A percentile compares a stretch with the other conserved stretches of the same genome.
Evolutionary conservation across 768 basidiomycete genomes (phyloP).

Genomic region (Naematelia aurantialba): DNA sequence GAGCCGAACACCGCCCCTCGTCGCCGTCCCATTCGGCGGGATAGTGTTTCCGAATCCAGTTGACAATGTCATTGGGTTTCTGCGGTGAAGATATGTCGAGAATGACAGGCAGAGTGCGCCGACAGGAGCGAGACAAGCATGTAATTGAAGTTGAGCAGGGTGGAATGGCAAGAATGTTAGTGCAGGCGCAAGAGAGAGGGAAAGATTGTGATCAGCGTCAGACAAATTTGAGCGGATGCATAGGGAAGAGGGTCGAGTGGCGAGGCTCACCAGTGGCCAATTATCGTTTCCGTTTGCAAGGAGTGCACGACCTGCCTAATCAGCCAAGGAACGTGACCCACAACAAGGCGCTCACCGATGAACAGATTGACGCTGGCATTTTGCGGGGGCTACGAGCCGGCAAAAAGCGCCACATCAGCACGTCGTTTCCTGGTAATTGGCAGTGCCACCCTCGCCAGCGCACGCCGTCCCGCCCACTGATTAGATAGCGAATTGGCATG

Average conservation of each 20-base stretch:
- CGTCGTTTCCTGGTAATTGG: conserved; percentile 5
- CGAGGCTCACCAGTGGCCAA: conserved; percentile 41
- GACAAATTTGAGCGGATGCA: conserved; percentile 6
- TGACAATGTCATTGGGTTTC: conserved; percentile 49
- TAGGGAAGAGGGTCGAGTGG: conserved; percentile 1
- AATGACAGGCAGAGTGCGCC: neutral
- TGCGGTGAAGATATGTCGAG: conserved; percentile 11
- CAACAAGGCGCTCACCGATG: conserved; percentile 31
- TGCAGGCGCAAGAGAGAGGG: neutral
- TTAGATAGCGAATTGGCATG: conserved; percentile 5
- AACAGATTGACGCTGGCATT: conserved; percentile 45
- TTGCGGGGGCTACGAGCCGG: conserved; percentile 33
- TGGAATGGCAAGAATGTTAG: neutral
- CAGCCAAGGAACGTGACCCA: conserved; percentile 1
- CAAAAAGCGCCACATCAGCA: conserved; percentile 13
- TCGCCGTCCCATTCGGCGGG: conserved; percentile 46
- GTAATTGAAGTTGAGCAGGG: neutral
- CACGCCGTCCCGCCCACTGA: neutral
- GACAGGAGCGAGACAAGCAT: conserved; percentile 1
- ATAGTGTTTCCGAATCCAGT: conserved; percentile 46
- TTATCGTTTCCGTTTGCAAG: conserved; percentile 45
- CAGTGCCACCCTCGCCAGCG: conserved; percentile 29
- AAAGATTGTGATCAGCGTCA: conserved; percentile 11
- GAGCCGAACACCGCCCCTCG: conserved; percentile 45
- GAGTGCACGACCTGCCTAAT: conserved; percentile 34